Evolutionary conservation across 495 filamentous ascomycete genomes (phyloP).

Genomic region (Hypoxylon fragiforme): DNA sequence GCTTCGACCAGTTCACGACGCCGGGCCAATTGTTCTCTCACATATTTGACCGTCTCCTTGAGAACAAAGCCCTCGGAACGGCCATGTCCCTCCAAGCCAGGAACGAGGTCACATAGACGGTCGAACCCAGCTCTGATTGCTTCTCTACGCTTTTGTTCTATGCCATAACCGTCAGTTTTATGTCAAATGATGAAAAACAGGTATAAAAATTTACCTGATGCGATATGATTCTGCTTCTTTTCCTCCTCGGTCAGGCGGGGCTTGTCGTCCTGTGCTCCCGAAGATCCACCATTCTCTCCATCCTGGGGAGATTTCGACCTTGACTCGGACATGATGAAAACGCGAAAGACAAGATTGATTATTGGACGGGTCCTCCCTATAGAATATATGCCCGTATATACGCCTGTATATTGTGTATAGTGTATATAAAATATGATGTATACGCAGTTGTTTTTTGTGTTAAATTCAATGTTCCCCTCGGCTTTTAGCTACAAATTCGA

Average conservation of each 20-base stretch:
- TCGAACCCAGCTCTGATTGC: constrained; percentile 89
- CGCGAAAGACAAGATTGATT: not conserved
- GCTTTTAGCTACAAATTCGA: not conserved
- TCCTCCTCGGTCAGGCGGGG: constrained; percentile 82
- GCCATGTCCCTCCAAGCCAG: constrained; percentile 79
- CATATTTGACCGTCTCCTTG: constrained; percentile 72
- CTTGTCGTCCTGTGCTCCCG: constrained; percentile 51
- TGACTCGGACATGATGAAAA: constrained; percentile 31
- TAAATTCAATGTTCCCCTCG: not conserved
- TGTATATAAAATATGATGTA: not conserved
- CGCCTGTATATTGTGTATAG: too few species aligned
- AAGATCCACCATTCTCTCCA: constrained; percentile 23
- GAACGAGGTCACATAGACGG: constrained; percentile 77
- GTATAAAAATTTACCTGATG: constrained; percentile 52
- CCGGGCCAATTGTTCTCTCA: constrained; percentile 65
- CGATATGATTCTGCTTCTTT: constrained; percentile 91
- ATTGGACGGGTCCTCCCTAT: too few species aligned
- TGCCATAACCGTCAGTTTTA: not conserved
- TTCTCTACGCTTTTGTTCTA: constrained; percentile 85
- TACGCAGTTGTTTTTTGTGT: not conserved
- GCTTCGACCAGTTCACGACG: constrained; percentile 64
- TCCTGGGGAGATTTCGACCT: constrained; percentile 37
- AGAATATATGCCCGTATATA: too few species aligned
- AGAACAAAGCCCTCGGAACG: constrained; percentile 85
- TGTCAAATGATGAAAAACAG: too few species aligned